phyloP scores from a whole-genome alignment of 2,329 filamentous ascomycete genomes.

The Apiospora aurea region DNA sequence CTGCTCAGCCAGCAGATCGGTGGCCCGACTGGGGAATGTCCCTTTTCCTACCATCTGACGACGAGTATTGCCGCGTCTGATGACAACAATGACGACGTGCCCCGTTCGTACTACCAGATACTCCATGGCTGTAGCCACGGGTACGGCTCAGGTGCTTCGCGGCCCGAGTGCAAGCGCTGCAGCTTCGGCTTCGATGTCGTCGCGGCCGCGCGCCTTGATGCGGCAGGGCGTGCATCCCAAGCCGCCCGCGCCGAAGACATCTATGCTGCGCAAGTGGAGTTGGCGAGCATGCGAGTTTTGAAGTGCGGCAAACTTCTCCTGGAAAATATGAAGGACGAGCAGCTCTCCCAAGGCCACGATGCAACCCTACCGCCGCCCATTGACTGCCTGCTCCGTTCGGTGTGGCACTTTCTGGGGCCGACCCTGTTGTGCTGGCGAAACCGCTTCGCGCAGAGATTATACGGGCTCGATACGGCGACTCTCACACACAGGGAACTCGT shows the following conservation, averaged over 20 bases:
- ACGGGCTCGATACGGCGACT: not conserved
- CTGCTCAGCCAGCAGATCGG: conserved; percentile 27
- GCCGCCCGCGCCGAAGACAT: not conserved
- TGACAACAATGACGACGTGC: not conserved
- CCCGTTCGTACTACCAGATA: not conserved
- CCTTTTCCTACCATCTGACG: not conserved
- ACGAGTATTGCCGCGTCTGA: not conserved
- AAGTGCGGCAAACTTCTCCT: not conserved
- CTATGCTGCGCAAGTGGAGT: not conserved
- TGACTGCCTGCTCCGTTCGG: not conserved
- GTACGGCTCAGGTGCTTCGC: not conserved
- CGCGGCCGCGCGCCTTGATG: not conserved
- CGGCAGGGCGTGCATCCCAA: not conserved
- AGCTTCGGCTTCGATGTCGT: not conserved
- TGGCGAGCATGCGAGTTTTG: not conserved
- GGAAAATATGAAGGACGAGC: not conserved
- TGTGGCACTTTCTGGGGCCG: conserved; percentile 1
- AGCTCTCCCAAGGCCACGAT: not conserved
- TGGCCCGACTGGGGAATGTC: not conserved
- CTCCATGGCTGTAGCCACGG: not conserved
- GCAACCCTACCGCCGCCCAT: not conserved
- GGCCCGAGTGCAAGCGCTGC: not conserved
- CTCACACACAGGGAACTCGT: not conserved
- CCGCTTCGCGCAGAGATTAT: not conserved
- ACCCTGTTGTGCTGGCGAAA: not conserved